phyloP scores from a whole-genome alignment of 805 yeast genomes.

The Scheffersomyces coipomensis region DNA sequence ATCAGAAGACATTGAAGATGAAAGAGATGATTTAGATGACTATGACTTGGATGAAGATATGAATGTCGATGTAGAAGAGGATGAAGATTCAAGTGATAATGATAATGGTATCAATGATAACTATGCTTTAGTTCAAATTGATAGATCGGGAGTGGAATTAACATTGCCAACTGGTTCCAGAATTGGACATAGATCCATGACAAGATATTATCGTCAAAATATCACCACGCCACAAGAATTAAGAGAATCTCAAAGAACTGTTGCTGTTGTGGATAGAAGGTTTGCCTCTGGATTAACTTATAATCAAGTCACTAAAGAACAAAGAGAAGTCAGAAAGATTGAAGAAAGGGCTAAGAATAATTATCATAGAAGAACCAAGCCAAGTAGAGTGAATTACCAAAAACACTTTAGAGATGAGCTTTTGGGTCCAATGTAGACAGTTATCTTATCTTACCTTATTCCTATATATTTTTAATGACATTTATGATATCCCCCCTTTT shows the following conservation, averaged over 20 bases:
- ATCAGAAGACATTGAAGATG: conserved; percentile 8
- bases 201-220: conserved; percentile 70
- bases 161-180: conserved; percentile 75
- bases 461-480: too few relatives aligned
- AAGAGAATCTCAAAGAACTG: conserved; percentile 69
- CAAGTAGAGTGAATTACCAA: conserved; percentile 30
- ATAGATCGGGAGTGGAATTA: conserved; percentile 61
- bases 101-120: conserved; percentile 19
- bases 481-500: too few relatives aligned
- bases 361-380: conserved; percentile 23
- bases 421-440: conserved; percentile 22
- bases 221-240: conserved; percentile 17
- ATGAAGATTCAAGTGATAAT: conserved; percentile 10
- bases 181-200: conserved; percentile 78
- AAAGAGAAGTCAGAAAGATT: conserved; percentile 23
- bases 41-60: conserved; percentile 6
- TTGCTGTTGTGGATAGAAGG: conserved; percentile 70
- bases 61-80: conserved; percentile 10
- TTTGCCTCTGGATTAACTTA: conserved; percentile 36
- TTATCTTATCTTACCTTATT: too few relatives aligned
- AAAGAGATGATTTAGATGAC: conserved; percentile 5
- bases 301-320: conserved; percentile 29
- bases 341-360: conserved; percentile 21
- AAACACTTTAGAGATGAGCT: conserved; percentile 38
- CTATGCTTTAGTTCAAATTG: conserved; percentile 40